Evolutionary conservation across 371 early-diverging fungal genomes (phyloP).

Genomic region (Zancudomyces culisetae): DNA sequence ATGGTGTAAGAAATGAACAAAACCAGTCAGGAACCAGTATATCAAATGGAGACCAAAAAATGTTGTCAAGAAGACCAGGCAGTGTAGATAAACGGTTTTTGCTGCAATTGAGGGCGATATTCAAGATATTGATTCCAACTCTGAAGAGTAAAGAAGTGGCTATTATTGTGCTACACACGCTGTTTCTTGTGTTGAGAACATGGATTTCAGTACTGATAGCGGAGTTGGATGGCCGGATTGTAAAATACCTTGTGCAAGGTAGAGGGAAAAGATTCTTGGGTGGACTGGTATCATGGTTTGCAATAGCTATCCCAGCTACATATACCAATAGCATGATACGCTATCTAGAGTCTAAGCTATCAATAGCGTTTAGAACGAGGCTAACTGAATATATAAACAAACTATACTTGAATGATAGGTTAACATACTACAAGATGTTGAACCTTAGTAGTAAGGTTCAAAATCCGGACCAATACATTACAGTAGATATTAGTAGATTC

Average conservation of each 20-base stretch:
- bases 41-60: not conserved
- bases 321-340: constrained; percentile 94
- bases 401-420: constrained; percentile 55
- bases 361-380: constrained; percentile 56
- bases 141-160: constrained; percentile 53
- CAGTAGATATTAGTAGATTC: constrained; percentile 76
- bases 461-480: constrained; percentile 68
- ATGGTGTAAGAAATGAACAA: not conserved
- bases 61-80: not conserved
- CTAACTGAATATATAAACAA: constrained; percentile 61
- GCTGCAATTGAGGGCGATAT: constrained; percentile 41
- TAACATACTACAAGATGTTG: constrained; percentile 62
- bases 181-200: constrained; percentile 75
- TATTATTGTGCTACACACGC: constrained; percentile 59
- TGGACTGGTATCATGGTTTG: constrained; percentile 78
- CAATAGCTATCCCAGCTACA: constrained; percentile 87
- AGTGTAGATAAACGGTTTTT: constrained; percentile 1
- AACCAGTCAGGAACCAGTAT: not conserved
- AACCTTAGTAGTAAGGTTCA: constrained; percentile 59
- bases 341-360: constrained; percentile 76
- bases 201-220: constrained; percentile 84
- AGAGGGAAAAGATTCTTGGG: constrained; percentile 39
- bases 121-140: constrained; percentile 49
- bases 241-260: constrained; percentile 68
- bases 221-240: constrained; percentile 80